A percentile compares a stretch with the other conserved stretches of the same genome.
phyloP scores from a whole-genome alignment of 192 early-diverging fungal species.

The Umbelopsis sp. region DNA sequence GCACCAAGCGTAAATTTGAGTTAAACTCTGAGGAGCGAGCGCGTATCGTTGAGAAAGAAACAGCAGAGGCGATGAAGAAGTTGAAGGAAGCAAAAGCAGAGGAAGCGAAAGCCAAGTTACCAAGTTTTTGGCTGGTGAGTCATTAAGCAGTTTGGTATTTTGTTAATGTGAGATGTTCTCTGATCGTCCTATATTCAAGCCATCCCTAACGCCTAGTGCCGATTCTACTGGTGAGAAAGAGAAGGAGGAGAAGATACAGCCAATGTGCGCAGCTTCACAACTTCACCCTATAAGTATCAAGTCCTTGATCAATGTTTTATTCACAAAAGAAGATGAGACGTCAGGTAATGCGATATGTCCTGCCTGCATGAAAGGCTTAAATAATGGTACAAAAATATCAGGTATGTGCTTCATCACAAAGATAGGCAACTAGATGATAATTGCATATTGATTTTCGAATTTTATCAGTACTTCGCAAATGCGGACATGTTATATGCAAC shows the following conservation, averaged over 20 bases:
- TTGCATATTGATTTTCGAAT: neutral
- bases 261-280: slow-evolving; percentile 65
- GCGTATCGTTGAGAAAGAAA: slow-evolving; percentile 36
- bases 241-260: slow-evolving; percentile 58
- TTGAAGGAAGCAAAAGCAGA: slow-evolving; percentile 40
- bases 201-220: slow-evolving; percentile 70
- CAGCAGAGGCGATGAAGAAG: slow-evolving; percentile 32
- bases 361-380: slow-evolving; percentile 70
- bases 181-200: slow-evolving; percentile 44
- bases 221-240: slow-evolving; percentile 51
- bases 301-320: slow-evolving; percentile 66
- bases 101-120: slow-evolving; percentile 48
- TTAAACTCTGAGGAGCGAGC: slow-evolving; percentile 29
- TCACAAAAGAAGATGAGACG: slow-evolving; percentile 47
- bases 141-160: neutral
- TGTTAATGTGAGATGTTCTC: neutral
- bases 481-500: slow-evolving; percentile 77
- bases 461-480: slow-evolving; percentile 57
- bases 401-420: slow-evolving; percentile 37
- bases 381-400: slow-evolving; percentile 71
- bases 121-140: slow-evolving; percentile 76
- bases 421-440: neutral
- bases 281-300: slow-evolving; percentile 73
- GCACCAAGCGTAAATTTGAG: slow-evolving; percentile 43
- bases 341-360: slow-evolving; percentile 61